Evolutionary conservation across 2,329 filamentous ascomycete genomes (phyloP).

Genomic region (Fusarium luffae): DNA sequence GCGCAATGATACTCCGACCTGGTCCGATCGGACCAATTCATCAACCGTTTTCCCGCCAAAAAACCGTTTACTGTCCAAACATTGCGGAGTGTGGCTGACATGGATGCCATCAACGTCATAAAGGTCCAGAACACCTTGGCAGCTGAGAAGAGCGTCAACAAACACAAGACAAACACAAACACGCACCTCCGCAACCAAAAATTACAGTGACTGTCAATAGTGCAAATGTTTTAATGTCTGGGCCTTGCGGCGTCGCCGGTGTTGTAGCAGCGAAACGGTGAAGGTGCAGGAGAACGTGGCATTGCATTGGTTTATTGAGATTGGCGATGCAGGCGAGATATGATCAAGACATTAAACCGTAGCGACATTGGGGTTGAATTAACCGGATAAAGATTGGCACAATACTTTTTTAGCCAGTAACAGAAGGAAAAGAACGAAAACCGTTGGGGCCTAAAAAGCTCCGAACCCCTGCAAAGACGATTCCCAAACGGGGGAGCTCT

Average conservation of each 20-base stretch:
- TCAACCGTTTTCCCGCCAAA: background rate
- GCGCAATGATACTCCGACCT: background rate
- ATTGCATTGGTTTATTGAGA: background rate
- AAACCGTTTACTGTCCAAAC: background rate
- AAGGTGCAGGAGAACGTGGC: background rate
- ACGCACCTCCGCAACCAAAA: background rate
- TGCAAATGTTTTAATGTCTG: background rate
- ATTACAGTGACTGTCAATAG: background rate
- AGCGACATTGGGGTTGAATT: background rate
- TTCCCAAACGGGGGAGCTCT: slow-evolving; percentile 7
- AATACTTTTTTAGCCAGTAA: background rate
- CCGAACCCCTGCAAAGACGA: background rate
- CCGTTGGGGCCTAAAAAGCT: background rate
- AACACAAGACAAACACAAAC: background rate
- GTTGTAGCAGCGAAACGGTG: background rate
- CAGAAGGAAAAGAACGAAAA: background rate
- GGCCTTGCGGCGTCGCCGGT: background rate
- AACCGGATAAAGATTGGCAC: background rate
- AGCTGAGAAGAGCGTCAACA: too few species aligned
- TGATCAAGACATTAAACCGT: background rate
- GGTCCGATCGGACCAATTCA: background rate
- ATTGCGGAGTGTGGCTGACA: background rate
- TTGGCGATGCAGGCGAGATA: background rate
- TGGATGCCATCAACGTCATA: background rate
- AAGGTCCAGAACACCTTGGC: background rate